phyloP scores from a whole-genome alignment of 179 eudicot species.

The Corrigiola litoralis region DNA sequence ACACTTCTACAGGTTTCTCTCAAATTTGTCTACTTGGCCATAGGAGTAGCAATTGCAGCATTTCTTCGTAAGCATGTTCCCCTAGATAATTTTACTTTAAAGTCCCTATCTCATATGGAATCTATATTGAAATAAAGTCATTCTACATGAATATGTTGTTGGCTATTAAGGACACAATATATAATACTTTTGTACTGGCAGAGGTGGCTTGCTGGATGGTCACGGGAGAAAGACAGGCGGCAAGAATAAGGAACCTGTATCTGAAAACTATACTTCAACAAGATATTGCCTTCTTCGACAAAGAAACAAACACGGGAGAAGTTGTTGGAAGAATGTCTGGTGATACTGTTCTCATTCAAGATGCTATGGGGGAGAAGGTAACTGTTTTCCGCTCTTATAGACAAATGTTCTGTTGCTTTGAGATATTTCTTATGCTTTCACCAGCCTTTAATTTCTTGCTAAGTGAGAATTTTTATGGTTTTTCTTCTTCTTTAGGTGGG shows the following conservation, averaged over 20 bases:
- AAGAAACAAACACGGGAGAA: conserved; percentile 48
- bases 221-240: conserved; percentile 63
- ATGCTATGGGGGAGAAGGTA: conserved; percentile 70
- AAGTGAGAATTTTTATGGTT: too few species aligned
- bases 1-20: conserved; percentile 70
- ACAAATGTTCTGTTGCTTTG: too few species aligned
- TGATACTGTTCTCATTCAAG: conserved; percentile 56
- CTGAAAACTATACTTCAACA: conserved; percentile 49
- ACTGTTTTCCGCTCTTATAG: background rate
- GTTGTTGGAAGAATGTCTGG: conserved; percentile 48
- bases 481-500: conserved; percentile 74
- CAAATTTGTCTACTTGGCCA: conserved; percentile 61
- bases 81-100: too few species aligned
- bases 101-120: too few species aligned
- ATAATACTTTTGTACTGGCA: too few species aligned
- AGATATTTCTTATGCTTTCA: too few species aligned
- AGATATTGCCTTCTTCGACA: conserved; percentile 55
- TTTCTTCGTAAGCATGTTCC: conserved; percentile 74
- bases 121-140: too few species aligned
- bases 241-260: conserved; percentile 47
- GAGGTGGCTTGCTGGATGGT: conserved; percentile 65
- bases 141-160: background rate
- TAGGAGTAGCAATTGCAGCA: conserved; percentile 53
- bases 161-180: too few species aligned
- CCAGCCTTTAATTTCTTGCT: too few species aligned